Evolutionary conservation across 768 basidiomycete genomes (phyloP), one percentile per base, ranked within the genome.

Genomic region (Psilocybe tampanensis): DNA sequence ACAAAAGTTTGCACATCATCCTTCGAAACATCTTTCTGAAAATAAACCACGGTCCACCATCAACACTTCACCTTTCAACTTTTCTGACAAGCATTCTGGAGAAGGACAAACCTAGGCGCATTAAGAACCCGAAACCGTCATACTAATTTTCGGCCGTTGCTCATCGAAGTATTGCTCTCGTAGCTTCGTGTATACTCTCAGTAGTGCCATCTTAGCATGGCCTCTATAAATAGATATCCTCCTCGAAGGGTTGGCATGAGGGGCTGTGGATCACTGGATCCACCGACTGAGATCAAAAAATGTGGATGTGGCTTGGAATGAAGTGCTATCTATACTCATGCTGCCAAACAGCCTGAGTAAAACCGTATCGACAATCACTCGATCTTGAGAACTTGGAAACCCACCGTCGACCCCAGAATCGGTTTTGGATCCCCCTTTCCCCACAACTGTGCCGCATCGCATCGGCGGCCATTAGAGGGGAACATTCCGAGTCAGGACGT

Each of bases 41-140:
- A 23, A 19, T 45, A 15, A 8, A 45, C 9, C 11, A 44, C 18
- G n/a, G n/a, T n/a, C 9, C 11, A 23, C 44, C 22, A 45, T 24
- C 44, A 45, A 45, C 19, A 12, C 15, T 13, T 24, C 22, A 26
- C 23, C 23, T 39, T 39, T 45, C 44, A 45, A 45, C 13, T 5
- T 3, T n/a, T 45, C n/a, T 48, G 47, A 48, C 26, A 33, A 18
- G 24, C 11, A n/a, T 13, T 39, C 36, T 13, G 13, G 15, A 34
- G 50, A 55, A 36, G 54, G 54, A 55, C 54, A 55, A 47, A 55
- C 54, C 54, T 55, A 55, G 54, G 54, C 22, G 23, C 33, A 55
- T 33, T 55, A 23, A 55, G 54, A 54, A 54, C 19, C 33, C 18
- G 8, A 49, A 33, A n/a, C n/a, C n/a, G 3, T 19, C 15, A 23